Base-by-base conservation (phyloP, 2,329 filamentous ascomycete species). In the Cladosporium sp. region DNA sequence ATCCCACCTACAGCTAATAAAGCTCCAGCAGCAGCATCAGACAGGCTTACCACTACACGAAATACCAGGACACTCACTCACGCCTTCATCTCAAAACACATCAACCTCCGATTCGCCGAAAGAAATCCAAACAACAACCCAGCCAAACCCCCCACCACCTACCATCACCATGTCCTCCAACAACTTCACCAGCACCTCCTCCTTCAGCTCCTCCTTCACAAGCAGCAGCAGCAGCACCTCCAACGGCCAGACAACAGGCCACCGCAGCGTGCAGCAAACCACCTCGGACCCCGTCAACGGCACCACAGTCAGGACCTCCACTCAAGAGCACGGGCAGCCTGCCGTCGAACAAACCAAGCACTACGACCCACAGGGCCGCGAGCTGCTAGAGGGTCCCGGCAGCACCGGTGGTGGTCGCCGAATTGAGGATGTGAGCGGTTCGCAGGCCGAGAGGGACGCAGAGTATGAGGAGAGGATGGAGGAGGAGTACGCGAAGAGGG, bases 401-500 rank as follows among this genome's bases (percentile, higher is more conserved):
- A n/a, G 61, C 28, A 60, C 35, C 11, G 64, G 49, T 8, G 44
- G 23, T 7, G 56, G 49, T 31, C 62, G 70, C 11, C 65, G 70
- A 44, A 73, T 76, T 29, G 71, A 75, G 64, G 71, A 76, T 66
- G 72, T 74, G 23, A 56, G 49, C 23, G 61, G 55, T 23, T 8
- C 26, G 53, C 72, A 73, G 52, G 69, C 65, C 8, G 57, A 64
- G 66, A 67, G 67, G 53, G 72, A 74, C 67, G 35, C 65, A 23
- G 57, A 67, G 66, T 73, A 73, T 56, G 70, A 73, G 62, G 73
- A 73, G 68, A 68, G 69, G 60, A 73, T 74, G 57, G 71, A 74
- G 67, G 72, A 72, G 3, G 71, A 75, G 69, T 74, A 76, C 64
- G 73, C 74, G 21, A 76, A 76, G 71, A 66, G 74, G 14, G 72